A percentile compares a stretch with the other conserved stretches of the same genome.
These are phyloP conservation scores for Arthroderma uncinatum DNA, from an alignment of 2,329 filamentous ascomycete genomes.

Conservation along the genomic window DNA sequence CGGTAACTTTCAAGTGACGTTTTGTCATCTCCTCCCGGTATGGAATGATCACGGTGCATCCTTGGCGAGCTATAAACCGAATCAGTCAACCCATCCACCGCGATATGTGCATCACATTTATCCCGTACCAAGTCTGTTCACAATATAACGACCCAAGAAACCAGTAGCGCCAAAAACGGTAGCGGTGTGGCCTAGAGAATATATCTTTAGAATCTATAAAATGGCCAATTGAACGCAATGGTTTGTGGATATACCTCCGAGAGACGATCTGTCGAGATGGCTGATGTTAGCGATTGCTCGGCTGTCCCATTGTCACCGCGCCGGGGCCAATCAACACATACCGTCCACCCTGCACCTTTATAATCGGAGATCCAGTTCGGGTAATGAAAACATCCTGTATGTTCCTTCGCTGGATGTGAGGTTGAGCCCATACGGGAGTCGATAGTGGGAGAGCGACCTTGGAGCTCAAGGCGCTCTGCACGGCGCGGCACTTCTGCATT, in stretches of 20 bases:
- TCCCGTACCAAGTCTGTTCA: conserved; percentile 71
- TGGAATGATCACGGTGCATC: conserved; percentile 87
- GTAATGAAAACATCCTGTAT: conserved; percentile 83
- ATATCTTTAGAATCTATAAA: not conserved
- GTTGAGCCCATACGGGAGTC: conserved; percentile 23
- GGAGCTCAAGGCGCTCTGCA: conserved; percentile 32
- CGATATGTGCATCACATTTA: not conserved
- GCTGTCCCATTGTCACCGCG: not conserved
- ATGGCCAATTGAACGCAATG: conserved; percentile 7
- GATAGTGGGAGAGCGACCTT: conserved; percentile 27
- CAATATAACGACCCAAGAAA: conserved; percentile 91
- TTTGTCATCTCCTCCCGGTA: conserved; percentile 97
- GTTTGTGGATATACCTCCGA: conserved; percentile 56
- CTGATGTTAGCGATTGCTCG: conserved; percentile 17
- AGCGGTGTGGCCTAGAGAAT: conserved; percentile 66
- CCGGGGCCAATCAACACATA: conserved; percentile 37
- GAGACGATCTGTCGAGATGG: conserved; percentile 52
- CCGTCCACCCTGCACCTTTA: conserved; percentile 82
- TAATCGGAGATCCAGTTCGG: conserved; percentile 87
- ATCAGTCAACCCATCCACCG: conserved; percentile 21
- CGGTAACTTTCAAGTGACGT: conserved; percentile 90
- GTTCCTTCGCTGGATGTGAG: conserved; percentile 38
- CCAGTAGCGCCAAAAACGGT: conserved; percentile 97
- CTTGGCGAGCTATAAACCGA: conserved; percentile 59
- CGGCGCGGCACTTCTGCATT: conserved; percentile 38